phyloP scores from a whole-genome alignment of 768 basidiomycete species.

The Boletus sp. region DNA sequence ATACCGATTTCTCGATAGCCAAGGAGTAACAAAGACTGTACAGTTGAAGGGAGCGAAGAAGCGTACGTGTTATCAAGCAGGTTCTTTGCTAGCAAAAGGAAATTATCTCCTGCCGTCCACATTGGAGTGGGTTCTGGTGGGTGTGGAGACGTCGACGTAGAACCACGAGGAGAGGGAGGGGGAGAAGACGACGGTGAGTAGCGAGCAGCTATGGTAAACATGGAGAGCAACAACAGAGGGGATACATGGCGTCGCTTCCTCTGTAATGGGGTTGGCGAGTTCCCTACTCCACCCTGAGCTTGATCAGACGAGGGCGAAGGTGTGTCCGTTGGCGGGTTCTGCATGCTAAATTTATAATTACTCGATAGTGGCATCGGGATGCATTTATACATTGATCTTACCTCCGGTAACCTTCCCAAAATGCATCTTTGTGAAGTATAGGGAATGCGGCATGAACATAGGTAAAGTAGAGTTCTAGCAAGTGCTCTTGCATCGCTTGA shows the following conservation, averaged over 20 bases:
- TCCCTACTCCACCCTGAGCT: slow-evolving; percentile 14
- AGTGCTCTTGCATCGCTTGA: slow-evolving; percentile 56
- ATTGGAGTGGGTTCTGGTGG: slow-evolving; percentile 54
- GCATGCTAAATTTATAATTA: slow-evolving; percentile 17
- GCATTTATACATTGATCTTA: slow-evolving; percentile 16
- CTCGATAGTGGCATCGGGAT: neutral
- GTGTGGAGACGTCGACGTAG: slow-evolving; percentile 29
- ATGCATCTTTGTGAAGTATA: slow-evolving; percentile 67
- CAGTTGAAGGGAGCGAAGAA: slow-evolving; percentile 69
- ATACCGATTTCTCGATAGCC: slow-evolving; percentile 86
- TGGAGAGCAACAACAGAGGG: slow-evolving; percentile 70
- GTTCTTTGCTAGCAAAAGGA: slow-evolving; percentile 63
- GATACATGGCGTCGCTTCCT: slow-evolving; percentile 50
- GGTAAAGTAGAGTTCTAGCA: slow-evolving; percentile 76
- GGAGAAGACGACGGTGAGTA: slow-evolving; percentile 42
- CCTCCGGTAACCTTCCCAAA: slow-evolving; percentile 58
- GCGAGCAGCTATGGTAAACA: slow-evolving; percentile 81
- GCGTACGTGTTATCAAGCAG: slow-evolving; percentile 68
- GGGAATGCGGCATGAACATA: slow-evolving; percentile 82
- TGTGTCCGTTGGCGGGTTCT: slow-evolving; percentile 28
- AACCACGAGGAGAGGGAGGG: slow-evolving; percentile 30
- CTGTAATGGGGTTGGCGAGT: slow-evolving; percentile 37
- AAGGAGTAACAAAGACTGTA: slow-evolving; percentile 77
- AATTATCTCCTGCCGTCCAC: slow-evolving; percentile 81
- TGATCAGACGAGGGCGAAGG: slow-evolving; percentile 31